Evolutionary conservation across 106 monocot genomes (phyloP), one percentile per base, ranked within the genome.

Genomic region (Triglochin maritima): DNA sequence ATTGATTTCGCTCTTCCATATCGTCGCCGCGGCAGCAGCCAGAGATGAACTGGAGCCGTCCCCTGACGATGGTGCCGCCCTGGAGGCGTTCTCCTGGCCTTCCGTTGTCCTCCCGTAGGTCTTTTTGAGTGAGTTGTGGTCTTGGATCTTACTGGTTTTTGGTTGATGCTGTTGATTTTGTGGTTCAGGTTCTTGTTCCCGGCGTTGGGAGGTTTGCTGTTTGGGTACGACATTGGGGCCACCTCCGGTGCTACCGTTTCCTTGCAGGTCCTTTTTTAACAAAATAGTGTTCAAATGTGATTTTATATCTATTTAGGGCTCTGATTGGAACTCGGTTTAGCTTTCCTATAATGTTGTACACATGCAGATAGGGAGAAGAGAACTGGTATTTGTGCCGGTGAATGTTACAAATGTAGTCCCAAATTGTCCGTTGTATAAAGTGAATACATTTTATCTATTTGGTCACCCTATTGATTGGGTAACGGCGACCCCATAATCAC

Each of bases 191-290:
- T 96, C 63, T 43, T 96, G 52, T 96, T 90, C 67, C 90, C 95
- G 11, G 95, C 95, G 5, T 72, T 90, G 78, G 95, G 90, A 5
- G 90, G 95, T 11, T 81, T 90, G 47, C 82, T 96, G 62, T 96
- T 96, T 17, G 95, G 90, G 9, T 96, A 96, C 68, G 95, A 96
- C 73, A 96, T 96, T 16, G 95, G 95, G 0, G 95, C 95, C 59
- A 95, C 90, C 55, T 95, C 95, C 46, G 85, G 87, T 59, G 95
- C 95, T 63, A 57, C 79, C 14, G 79, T 95, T 49, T 90, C 95
- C 41, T 17, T 95, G 55, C 87, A 83, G 77, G 94, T 87, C 44
- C 13, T 4, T 29, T 66, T 52, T 29, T 29, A 29, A 29, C 16
- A 50, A 51, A 5, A 4, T 48, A 17, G 5, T 64, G 47, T 48